These are phyloP conservation scores for Leptodontidium sp. DNA, from an alignment of 2,329 filamentous ascomycete species.

Conservation along the genomic window DNA sequence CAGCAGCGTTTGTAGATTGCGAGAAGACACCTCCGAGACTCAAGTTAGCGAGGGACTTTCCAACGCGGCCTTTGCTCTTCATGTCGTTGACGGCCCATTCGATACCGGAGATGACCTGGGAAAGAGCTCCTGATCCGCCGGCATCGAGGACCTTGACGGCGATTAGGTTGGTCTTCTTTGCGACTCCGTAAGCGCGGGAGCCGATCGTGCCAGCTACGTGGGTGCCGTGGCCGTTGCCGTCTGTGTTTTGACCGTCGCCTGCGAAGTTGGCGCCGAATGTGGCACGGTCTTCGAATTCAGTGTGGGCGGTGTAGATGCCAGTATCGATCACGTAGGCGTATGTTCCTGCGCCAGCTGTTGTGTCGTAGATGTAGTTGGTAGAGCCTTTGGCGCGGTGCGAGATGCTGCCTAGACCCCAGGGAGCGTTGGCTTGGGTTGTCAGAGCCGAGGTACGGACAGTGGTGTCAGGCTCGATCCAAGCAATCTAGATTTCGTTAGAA, in stretches of 20 bases:
- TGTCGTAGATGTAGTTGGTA: conserved; percentile 15
- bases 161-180: conserved; percentile 13
- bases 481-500: conserved; percentile 6
- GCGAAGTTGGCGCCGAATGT: conserved; percentile 17
- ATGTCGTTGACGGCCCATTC: conserved; percentile 14
- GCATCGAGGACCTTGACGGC: conserved; percentile 14
- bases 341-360: not conserved
- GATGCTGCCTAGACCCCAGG: conserved; percentile 19
- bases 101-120: conserved; percentile 14
- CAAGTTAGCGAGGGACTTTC: conserved; percentile 9
- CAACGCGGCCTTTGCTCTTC: conserved; percentile 3
- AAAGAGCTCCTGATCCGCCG: not conserved
- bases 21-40: conserved; percentile 5
- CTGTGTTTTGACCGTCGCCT: conserved; percentile 8
- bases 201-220: conserved; percentile 12
- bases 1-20: conserved; percentile 7
- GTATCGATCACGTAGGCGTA: conserved; percentile 17
- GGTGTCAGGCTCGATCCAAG: conserved; percentile 14
- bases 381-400: conserved; percentile 2
- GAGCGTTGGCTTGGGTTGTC: conserved; percentile 1
- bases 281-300: conserved; percentile 18
- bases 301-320: conserved; percentile 5
- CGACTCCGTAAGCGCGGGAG: conserved; percentile 11
- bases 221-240: conserved; percentile 17
- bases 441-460: conserved; percentile 7